phyloP scores from a whole-genome alignment of 2,329 filamentous ascomycete species.

The Neodidymelliopsis sp. region DNA sequence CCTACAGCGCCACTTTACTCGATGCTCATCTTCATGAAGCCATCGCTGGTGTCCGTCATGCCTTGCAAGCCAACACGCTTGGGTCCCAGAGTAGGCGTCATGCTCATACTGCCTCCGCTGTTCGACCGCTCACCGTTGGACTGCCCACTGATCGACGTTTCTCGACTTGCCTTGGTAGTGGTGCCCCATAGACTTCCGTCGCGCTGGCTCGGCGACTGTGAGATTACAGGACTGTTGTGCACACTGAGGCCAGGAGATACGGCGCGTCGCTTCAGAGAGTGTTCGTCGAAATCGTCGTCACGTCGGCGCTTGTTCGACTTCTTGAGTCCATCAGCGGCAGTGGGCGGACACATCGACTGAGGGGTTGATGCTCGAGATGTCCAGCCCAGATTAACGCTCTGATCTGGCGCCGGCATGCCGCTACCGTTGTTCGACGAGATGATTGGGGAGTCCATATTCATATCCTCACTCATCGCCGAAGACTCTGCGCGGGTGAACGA shows the following conservation, averaged over 20 bases:
- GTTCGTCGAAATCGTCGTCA: constrained; percentile 89
- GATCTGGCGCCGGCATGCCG: constrained; percentile 28
- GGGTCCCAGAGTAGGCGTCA: constrained; percentile 53
- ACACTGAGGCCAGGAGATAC: constrained; percentile 91
- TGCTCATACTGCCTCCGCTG: constrained; percentile 57
- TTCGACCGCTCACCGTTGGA: constrained; percentile 59
- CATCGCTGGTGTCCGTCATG: constrained; percentile 95
- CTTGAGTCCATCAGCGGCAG: constrained; percentile 52
- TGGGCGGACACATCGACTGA: constrained; percentile 46
- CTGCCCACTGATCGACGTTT: constrained; percentile 61
- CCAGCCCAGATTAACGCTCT: constrained; percentile 31
- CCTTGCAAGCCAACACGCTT: constrained; percentile 72
- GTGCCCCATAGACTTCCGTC: constrained; percentile 77
- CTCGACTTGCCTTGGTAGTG: constrained; percentile 67
- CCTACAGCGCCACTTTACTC: constrained; percentile 61
- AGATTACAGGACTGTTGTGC: constrained; percentile 84
- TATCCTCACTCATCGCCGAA: constrained; percentile 68
- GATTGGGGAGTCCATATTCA: constrained; percentile 73
- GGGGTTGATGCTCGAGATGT: constrained; percentile 48
- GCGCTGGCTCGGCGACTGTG: constrained; percentile 80
- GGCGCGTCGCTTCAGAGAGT: constrained; percentile 87
- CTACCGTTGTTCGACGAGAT: constrained; percentile 36
- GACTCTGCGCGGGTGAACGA: constrained; percentile 64
- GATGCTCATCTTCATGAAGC: constrained; percentile 96
- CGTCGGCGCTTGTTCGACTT: constrained; percentile 74